These are phyloP conservation scores for Scolecobasidium constrictum DNA, from an alignment of 2,329 filamentous ascomycete genomes.

Conservation along the genomic window DNA sequence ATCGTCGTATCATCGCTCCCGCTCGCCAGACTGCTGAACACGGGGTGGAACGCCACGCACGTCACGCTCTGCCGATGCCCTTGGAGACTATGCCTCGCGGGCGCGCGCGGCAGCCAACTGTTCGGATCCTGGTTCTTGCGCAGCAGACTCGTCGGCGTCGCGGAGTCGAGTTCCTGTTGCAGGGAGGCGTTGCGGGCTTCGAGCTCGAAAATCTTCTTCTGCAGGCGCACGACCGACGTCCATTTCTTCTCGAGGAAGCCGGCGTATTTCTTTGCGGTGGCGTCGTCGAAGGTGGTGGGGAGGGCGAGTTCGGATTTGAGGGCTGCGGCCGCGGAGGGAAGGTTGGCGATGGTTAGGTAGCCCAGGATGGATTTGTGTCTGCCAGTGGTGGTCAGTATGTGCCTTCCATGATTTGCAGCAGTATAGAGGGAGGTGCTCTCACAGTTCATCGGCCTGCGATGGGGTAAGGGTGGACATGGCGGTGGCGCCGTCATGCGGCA, in stretches of 20 bases:
- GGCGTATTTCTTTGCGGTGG: conserved; percentile 88
- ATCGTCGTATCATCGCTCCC: conserved; percentile 89
- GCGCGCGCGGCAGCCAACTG: conserved; percentile 76
- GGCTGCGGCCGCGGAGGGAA: conserved; percentile 57
- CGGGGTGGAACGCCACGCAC: conserved; percentile 83
- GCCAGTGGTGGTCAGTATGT: conserved; percentile 10
- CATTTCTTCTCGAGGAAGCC: conserved; percentile 94
- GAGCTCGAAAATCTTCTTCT: conserved; percentile 97
- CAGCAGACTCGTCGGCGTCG: conserved; percentile 68
- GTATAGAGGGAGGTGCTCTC: conserved; percentile 29
- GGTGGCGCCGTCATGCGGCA: conserved; percentile 15
- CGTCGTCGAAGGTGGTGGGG: conserved; percentile 62
- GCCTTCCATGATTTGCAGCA: conserved; percentile 2
- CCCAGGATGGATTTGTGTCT: conserved; percentile 92
- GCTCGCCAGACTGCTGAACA: conserved; percentile 82
- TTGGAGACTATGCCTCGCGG: conserved; percentile 70
- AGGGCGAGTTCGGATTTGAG: conserved; percentile 70
- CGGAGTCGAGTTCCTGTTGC: conserved; percentile 74
- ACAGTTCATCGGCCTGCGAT: conserved; percentile 84
- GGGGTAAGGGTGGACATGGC: conserved; percentile 43
- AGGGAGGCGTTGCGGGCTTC: conserved; percentile 63
- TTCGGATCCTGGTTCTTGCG: conserved; percentile 73
- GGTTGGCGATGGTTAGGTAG: conserved; percentile 66
- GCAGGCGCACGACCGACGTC: conserved; percentile 87
- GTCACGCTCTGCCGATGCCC: conserved; percentile 74